These are phyloP conservation scores for Trichocladium uniseriatum DNA, from an alignment of 495 filamentous ascomycete species.

Conservation along the genomic window DNA sequence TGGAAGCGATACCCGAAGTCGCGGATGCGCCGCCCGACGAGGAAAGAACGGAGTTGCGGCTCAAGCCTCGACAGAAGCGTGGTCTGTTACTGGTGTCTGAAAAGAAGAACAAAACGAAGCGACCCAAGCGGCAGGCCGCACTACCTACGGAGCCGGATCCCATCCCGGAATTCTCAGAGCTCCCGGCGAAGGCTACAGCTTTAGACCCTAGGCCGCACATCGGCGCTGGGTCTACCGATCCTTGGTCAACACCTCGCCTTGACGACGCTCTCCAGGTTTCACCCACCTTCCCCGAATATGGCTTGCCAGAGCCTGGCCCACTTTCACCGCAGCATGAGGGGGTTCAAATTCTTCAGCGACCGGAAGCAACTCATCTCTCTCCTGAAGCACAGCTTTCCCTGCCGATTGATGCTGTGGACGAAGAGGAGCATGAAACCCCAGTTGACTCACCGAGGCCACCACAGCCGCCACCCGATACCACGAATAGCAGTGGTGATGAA, in stretches of 20 bases:
- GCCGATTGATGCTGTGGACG: too few relatives aligned
- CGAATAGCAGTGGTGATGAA: neutral
- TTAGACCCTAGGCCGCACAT: too few relatives aligned
- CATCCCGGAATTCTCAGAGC: too few relatives aligned
- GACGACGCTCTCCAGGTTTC: neutral
- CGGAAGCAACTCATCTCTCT: too few relatives aligned
- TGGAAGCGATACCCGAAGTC: neutral
- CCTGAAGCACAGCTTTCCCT: too few relatives aligned
- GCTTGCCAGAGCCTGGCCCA: neutral
- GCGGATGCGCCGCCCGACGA: constrained; percentile 7
- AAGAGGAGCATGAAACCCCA: neutral
- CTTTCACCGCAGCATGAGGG: neutral
- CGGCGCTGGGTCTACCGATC: too few relatives aligned
- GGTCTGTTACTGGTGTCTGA: constrained; percentile 33
- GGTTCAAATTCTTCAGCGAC: too few relatives aligned
- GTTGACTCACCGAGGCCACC: neutral
- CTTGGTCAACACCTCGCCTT: neutral
- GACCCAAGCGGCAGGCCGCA: neutral
- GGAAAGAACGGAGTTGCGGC: constrained; percentile 32
- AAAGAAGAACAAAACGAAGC: constrained; percentile 7
- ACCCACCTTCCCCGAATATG: neutral
- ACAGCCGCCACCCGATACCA: neutral
- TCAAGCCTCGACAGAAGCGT: constrained; percentile 35
- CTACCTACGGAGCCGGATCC: neutral
- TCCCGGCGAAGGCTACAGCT: neutral